Evolutionary conservation across 345 rosid species (phyloP), one percentile per base, ranked within the genome.

Genomic region (Barbarea vulgaris): DNA sequence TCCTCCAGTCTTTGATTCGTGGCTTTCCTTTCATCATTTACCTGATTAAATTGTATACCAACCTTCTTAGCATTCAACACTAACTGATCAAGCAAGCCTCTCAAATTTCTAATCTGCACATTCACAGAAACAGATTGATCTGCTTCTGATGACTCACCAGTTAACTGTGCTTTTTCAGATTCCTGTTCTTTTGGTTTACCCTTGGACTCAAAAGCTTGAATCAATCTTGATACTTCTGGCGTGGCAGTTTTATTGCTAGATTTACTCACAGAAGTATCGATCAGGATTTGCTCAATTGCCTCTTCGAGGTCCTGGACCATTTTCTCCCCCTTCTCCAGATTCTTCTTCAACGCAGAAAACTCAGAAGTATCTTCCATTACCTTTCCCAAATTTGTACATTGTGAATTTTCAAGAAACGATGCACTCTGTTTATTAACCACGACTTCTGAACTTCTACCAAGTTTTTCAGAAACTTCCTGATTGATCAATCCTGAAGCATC

Each of bases 161-260:
- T 69, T 53, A 64, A 37, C 60, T 69, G 71, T 57, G 37, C 55
- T 11, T 75, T 84, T 77, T 80, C 89, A 66, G 78, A 79, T 72
- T 81, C 88, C 3, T 72, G 79, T 63, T 91, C 96, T 60, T 87
- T 88, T 37, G 34, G 36, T 22, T 85, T 90, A 72, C 66, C 53
- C 85, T 85, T 89, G 36, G 87, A 82, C 87, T 93, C 98, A 34
- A 91, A 93, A 51, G 96, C 89, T 69, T 85, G 87, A 82, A 93
- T 91, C 80, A 93, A 68, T 81, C 85, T 87, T 14, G 96, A 91
- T 44, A 91, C 86, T 44, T 68, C 87, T 62, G 89, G 87, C 27
- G 81, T 69, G 47, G 82, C 73, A 37, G 34, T 31, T 83, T 85
- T 84, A 75, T 81, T 69, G 69, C 76, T 79, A 24, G 85, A 78